Evolutionary conservation across 148 eudicot genomes (phyloP), one percentile per base, ranked within the genome.

Genomic region (Silene latifolia): DNA sequence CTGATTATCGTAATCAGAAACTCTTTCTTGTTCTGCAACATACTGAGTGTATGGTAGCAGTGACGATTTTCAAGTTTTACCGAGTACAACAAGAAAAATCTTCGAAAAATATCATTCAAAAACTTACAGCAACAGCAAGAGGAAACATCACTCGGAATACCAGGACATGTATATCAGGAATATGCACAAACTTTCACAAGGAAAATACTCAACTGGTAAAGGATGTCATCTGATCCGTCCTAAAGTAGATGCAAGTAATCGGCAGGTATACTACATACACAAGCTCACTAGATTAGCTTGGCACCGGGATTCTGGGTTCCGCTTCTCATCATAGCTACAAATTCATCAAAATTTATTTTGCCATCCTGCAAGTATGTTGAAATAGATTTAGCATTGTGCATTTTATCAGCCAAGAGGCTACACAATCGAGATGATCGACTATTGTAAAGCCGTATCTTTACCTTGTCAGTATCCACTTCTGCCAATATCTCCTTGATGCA

Each of bases 401-500:
- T 29, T 67, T 54, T 21, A 48, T 23, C 42, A 17, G 61, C 46
- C 8, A 18, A 8, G 59, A n/a, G 5, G 6, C 20, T 46, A 23
- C 29, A 69, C 3, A 46, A 23, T 54, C 17, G 0, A 18, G 17
- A 9, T 0, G 51, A n/a, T 7, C 32, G 46, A 12, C 1, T 8
- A 3, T 48, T 10, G 12, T 9, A 51, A 44, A 76, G 8, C 9
- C 56, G 0, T 72, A 69, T 66, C 93, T 83, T 83, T 80, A 93
- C 98, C 75, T 93, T 90, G 74, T 93, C 98, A 2, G 90, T 81
- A 73, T 93, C 98, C 7, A 93, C 98, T 86, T 93, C 98, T 12
- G 81, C 72, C 80, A 93, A 82, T 29, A 93, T 93, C 47, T 93
- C 98, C 76, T 84, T 87, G 63, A 93, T 90, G 77, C 92, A 85